These are phyloP conservation scores for Blastocystis sp. DNA, from an alignment of 352 stramenopile species.

Conservation along the genomic window DNA sequence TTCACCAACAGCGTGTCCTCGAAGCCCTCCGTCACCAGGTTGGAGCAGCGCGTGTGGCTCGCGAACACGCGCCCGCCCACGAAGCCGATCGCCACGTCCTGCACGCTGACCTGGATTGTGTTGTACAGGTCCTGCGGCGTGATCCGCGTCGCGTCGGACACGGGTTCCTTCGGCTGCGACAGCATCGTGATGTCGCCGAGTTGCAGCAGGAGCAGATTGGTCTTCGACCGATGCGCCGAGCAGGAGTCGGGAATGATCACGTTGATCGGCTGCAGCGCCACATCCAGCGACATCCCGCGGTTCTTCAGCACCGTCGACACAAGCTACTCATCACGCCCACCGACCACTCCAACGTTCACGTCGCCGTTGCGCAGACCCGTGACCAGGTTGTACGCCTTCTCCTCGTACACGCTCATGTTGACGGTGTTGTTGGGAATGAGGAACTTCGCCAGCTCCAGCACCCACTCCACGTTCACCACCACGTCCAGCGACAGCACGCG, in stretches of 20 bases:
- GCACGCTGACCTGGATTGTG: neutral
- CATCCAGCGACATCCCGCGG: conserved; percentile 27
- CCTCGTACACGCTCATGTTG: conserved; percentile 60
- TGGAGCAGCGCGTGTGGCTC: neutral
- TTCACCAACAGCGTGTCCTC: neutral
- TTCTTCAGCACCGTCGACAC: conserved; percentile 3
- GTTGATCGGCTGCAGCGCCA: conserved; percentile 35
- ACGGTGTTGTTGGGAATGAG: conserved; percentile 42
- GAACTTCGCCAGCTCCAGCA: conserved; percentile 63
- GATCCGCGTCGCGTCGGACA: neutral
- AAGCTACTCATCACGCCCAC: too few relatives aligned
- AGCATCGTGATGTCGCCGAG: conserved; percentile 22
- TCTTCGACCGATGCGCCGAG: conserved; percentile 43
- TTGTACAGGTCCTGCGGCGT: conserved; percentile 23
- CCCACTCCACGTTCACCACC: conserved; percentile 40
- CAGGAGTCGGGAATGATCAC: conserved; percentile 57
- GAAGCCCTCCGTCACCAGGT: neutral
- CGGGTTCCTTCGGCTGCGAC: neutral
- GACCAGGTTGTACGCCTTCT: conserved; percentile 67
- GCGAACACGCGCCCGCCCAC: conserved; percentile 41
- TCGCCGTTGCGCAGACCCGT: conserved; percentile 50
- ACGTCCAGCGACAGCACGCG: conserved; percentile 32
- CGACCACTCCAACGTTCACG: neutral
- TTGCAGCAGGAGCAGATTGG: conserved; percentile 15
- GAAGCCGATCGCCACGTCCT: conserved; percentile 20